These are phyloP conservation scores for Polytolypa hystricis DNA, from an alignment of 2,329 filamentous ascomycete genomes.

Conservation along the genomic window DNA sequence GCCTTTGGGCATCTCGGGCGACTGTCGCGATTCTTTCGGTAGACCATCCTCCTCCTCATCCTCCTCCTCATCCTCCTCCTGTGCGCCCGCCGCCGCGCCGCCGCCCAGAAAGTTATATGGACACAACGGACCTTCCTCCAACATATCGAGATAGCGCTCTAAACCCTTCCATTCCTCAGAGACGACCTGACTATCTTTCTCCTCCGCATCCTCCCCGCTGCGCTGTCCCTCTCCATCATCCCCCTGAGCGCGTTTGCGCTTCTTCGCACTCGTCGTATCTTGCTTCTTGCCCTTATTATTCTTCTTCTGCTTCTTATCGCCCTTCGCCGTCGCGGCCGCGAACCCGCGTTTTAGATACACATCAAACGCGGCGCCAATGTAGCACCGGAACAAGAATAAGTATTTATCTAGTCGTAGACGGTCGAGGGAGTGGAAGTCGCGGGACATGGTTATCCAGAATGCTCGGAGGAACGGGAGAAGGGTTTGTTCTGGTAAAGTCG, in stretches of 20 bases:
- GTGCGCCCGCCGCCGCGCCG: conserved; percentile 14
- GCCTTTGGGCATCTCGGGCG: conserved; percentile 41
- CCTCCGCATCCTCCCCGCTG: conserved; percentile 11
- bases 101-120: conserved; percentile 24
- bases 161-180: conserved; percentile 18
- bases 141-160: conserved; percentile 27
- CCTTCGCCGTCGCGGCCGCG: conserved; percentile 1
- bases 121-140: conserved; percentile 30
- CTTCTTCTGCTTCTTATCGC: conserved; percentile 15
- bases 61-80: no score
- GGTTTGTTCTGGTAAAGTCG: conserved; percentile 43
- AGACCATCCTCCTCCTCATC: conserved; percentile 14
- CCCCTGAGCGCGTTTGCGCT: conserved; percentile 12
- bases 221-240: conserved; percentile 12
- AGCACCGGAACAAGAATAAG: conserved; percentile 68
- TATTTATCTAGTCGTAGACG: conserved; percentile 85
- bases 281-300: conserved; percentile 21
- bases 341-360: conserved; percentile 24
- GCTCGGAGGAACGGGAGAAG: conserved; percentile 43
- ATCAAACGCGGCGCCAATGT: conserved; percentile 59
- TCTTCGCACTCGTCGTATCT: conserved; percentile 15
- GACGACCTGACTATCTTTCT: conserved; percentile 11
- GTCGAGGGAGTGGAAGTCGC: conserved; percentile 61
- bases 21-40: conserved; percentile 4
- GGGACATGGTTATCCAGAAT: conserved; percentile 61